Base-by-base conservation (phyloP, 768 basidiomycete genomes). In the Scleroderma citrinum region DNA sequence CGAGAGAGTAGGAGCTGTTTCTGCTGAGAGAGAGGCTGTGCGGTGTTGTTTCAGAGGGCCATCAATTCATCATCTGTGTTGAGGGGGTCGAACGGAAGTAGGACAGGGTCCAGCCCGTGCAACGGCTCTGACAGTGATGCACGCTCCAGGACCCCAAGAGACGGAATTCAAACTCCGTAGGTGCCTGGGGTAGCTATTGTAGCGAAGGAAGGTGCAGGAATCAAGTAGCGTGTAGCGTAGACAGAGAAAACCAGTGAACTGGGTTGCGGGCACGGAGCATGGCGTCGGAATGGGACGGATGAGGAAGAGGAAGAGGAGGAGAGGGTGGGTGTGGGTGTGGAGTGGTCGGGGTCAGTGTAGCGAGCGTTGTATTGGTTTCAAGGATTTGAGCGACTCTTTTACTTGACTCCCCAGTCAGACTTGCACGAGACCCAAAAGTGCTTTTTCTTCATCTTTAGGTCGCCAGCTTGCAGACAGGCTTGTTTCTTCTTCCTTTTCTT, bases 111-210 rank as follows among this genome's bases (percentile, higher is more conserved):
- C n/a, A n/a, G n/a, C n/a, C n/a, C n/a, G n/a, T n/a, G n/a, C n/a
- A n/a, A n/a, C n/a, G n/a, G n/a, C n/a, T n/a, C n/a, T n/a, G n/a
- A n/a, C n/a, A n/a, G n/a, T n/a, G n/a, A 14, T 21, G 52, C 63
- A 64, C 26, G 58, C 39, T 52, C 24, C 7, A 26, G 54, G 66
- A 66, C 64, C 64, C 66, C 64, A 10, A 38, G 53, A 37, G 45
- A 53, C 53, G 48, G 32, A 23, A 66, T 66, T 64, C 54, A 60
- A 64, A 66, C 61, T 64, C 64, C 61, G 61, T 13, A 46, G 16
- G 37, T 17, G 3, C 12, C 42, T 56, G 24, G 57, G 55, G 49
- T 30, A 40, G 21, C 50, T 19, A 16, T 39, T 26, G n/a, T 36
- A 41, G 34, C 45, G 43, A 40, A n/a, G 54, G 47, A 8, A n/a